Conservation (phyloP, 345 rosid genomes). For the Bruguiera sexangula region DNA sequence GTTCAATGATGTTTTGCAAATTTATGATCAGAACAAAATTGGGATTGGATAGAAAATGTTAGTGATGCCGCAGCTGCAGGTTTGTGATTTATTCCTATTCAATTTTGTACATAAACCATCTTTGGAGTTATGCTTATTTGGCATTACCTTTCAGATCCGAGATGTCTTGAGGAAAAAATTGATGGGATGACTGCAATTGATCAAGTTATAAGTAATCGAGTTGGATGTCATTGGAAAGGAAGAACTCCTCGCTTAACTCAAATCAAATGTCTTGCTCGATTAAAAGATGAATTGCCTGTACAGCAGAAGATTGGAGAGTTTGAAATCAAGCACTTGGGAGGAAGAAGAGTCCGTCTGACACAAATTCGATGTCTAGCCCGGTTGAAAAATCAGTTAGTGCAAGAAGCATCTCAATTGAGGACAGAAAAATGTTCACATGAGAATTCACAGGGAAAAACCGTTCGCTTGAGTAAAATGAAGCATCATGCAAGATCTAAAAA, state of each 20-base stretch:
- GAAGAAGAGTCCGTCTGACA: neutral
- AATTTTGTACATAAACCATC: neutral
- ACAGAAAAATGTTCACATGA: neutral
- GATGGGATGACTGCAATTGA: neutral
- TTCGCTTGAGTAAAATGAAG: constrained; percentile 6
- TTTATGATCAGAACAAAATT: neutral
- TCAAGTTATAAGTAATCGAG: neutral
- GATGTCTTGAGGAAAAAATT: neutral
- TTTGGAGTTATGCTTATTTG: neutral
- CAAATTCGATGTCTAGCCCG: neutral
- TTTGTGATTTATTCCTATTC: neutral
- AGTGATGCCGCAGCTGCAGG: neutral
- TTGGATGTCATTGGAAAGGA: neutral
- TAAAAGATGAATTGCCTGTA: neutral
- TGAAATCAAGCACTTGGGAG: neutral
- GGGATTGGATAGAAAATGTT: neutral
- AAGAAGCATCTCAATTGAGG: neutral
- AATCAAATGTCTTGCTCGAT: neutral
- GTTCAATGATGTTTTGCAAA: neutral
- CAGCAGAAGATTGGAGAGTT: neutral
- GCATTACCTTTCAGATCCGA: neutral
- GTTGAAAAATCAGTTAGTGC: neutral
- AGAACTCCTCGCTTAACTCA: neutral
- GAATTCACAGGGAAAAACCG: neutral
- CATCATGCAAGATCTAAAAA: constrained; percentile 8